Evolutionary conservation across 2,329 filamentous ascomycete genomes (phyloP).

Genomic region (Colletotrichum kahawae): DNA sequence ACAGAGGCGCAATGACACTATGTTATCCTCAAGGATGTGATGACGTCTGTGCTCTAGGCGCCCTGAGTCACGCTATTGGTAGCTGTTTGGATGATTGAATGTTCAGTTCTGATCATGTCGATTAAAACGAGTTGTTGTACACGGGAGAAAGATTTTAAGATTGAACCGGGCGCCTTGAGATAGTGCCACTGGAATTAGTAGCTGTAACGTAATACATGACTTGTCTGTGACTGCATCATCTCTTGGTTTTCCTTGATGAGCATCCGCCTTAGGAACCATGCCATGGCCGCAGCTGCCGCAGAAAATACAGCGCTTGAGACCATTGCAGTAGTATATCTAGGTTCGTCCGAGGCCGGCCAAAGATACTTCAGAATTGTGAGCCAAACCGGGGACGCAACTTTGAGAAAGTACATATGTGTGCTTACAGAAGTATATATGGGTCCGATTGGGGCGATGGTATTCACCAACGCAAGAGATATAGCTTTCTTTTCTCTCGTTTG

Average conservation of each 20-base stretch:
- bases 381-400: neutral
- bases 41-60: no score
- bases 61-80: no score
- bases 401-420: neutral
- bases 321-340: conserved; percentile 23
- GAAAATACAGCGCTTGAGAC: conserved; percentile 22
- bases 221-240: no score
- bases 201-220: no score
- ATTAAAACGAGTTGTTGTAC: no score
- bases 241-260: conserved; percentile 22
- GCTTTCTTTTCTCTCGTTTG: conserved; percentile 50
- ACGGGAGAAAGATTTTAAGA: no score
- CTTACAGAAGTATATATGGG: conserved; percentile 20
- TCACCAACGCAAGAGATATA: conserved; percentile 33
- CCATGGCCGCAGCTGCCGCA: conserved; percentile 25
- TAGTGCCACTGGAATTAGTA: no score
- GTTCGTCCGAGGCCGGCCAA: neutral
- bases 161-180: no score
- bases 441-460: conserved; percentile 21
- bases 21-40: no score
- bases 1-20: no score
- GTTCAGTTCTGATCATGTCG: no score
- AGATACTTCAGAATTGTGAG: neutral
- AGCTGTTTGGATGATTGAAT: no score
- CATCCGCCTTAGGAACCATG: conserved; percentile 25